phyloP scores from a whole-genome alignment of 2,329 filamentous ascomycete genomes.

The Alternaria arborescens region DNA sequence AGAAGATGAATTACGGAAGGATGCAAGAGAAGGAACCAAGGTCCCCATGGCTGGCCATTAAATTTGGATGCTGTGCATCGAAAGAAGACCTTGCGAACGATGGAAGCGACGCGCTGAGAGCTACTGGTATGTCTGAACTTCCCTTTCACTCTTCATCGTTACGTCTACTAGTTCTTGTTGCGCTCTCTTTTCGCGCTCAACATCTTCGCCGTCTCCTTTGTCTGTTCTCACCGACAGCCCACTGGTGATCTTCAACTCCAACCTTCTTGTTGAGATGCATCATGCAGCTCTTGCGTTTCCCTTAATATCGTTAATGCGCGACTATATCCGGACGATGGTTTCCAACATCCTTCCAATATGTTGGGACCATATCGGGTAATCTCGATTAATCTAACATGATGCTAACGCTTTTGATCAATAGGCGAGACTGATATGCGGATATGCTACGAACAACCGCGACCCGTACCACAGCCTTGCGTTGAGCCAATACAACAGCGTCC shows the following conservation, averaged over 20 bases:
- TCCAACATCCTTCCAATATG: conserved; percentile 11
- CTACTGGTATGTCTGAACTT: conserved; percentile 39
- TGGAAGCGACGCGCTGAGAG: conserved; percentile 26
- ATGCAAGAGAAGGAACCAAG: conserved; percentile 25
- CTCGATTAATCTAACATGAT: conserved; percentile 3
- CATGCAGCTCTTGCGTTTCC: conserved; percentile 24
- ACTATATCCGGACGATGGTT: conserved; percentile 19
- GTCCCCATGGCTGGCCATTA: conserved; percentile 47
- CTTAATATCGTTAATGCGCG: conserved; percentile 38
- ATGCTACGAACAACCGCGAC: conserved; percentile 47
- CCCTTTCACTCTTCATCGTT: conserved; percentile 11
- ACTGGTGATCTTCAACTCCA: background rate
- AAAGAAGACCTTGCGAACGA: conserved; percentile 40
- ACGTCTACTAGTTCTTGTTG: background rate
- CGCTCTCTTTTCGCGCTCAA: background rate
- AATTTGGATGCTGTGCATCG: conserved; percentile 51
- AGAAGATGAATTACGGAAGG: conserved; percentile 29
- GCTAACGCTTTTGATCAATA: conserved; percentile 28
- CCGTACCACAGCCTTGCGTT: conserved; percentile 38
- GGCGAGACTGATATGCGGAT: conserved; percentile 38
- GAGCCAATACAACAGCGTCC: conserved; percentile 42
- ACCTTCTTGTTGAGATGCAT: conserved; percentile 32
- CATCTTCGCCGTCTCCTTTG: background rate
- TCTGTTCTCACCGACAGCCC: background rate
- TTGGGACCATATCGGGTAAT: conserved; percentile 23